Evolutionary conservation across 352 stramenopile species (phyloP).

Genomic region (Phytopythium chamaehyphon): DNA sequence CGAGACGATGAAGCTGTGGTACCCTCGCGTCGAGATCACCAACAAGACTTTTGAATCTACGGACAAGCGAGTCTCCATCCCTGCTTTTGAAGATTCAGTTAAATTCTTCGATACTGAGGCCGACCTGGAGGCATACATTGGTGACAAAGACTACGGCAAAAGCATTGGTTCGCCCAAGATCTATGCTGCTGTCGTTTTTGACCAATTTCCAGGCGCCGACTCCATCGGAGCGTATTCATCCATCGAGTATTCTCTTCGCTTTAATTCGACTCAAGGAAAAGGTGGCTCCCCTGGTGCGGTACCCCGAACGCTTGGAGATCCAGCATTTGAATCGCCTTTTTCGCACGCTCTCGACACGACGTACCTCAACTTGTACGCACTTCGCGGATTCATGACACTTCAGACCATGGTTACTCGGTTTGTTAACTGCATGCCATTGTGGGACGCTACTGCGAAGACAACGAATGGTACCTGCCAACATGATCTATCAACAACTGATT

Average conservation of each 20-base stretch:
- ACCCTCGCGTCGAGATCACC: slow-evolving; percentile 32
- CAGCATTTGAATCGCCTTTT: slow-evolving; percentile 44
- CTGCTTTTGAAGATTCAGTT: slow-evolving; percentile 53
- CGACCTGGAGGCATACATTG: slow-evolving; percentile 44
- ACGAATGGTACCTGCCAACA: slow-evolving; percentile 45
- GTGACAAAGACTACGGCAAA: slow-evolving; percentile 38
- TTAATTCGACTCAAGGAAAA: slow-evolving; percentile 47
- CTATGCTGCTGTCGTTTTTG: slow-evolving; percentile 60
- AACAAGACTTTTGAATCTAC: slow-evolving; percentile 9
- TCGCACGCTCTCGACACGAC: slow-evolving; percentile 33
- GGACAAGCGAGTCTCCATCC: slow-evolving; percentile 22
- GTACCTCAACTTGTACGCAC: slow-evolving; percentile 36
- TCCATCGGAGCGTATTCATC: slow-evolving; percentile 39
- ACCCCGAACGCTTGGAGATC: slow-evolving; percentile 42
- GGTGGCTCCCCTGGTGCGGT: slow-evolving; percentile 17
- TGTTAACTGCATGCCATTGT: slow-evolving; percentile 48
- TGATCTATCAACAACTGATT: slow-evolving; percentile 18
- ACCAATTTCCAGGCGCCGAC: slow-evolving; percentile 30
- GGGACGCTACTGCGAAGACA: slow-evolving; percentile 26
- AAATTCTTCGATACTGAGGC: slow-evolving; percentile 51
- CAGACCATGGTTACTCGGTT: slow-evolving; percentile 62
- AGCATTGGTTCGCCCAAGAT: slow-evolving; percentile 34
- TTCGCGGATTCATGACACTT: slow-evolving; percentile 57
- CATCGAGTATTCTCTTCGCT: slow-evolving; percentile 60
- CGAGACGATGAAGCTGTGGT: slow-evolving; percentile 45